These are phyloP conservation scores for Lasiosphaeria ovina DNA, from an alignment of 495 filamentous ascomycete species.

Conservation along the genomic window DNA sequence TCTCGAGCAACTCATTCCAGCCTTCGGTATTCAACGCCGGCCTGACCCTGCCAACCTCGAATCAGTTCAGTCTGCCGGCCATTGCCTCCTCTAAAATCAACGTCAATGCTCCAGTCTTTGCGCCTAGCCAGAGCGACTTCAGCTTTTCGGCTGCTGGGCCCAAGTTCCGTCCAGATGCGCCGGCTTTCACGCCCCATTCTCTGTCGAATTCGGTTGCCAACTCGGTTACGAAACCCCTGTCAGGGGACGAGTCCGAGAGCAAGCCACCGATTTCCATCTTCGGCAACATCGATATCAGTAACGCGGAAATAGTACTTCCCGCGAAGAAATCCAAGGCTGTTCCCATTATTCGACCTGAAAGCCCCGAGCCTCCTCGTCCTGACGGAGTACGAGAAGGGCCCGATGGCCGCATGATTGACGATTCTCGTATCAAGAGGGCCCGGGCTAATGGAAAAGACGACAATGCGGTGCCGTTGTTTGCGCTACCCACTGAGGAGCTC, in stretches of 20 bases:
- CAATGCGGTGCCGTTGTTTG: slow-evolving; percentile 69
- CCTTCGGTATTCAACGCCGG: slow-evolving; percentile 40
- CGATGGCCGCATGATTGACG: slow-evolving; percentile 53
- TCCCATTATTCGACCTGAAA: slow-evolving; percentile 72
- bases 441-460: slow-evolving; percentile 58
- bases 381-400: slow-evolving; percentile 46
- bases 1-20: slow-evolving; percentile 56
- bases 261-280: slow-evolving; percentile 62
- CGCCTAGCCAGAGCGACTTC: slow-evolving; percentile 66
- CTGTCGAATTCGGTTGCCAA: slow-evolving; percentile 40
- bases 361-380: slow-evolving; percentile 27
- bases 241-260: slow-evolving; percentile 34
- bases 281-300: slow-evolving; percentile 63
- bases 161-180: slow-evolving; percentile 78
- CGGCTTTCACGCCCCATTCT: slow-evolving; percentile 68
- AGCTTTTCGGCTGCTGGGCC: slow-evolving; percentile 67
- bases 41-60: slow-evolving; percentile 33
- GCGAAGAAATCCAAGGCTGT: slow-evolving; percentile 74
- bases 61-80: slow-evolving; percentile 40
- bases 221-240: slow-evolving; percentile 37
- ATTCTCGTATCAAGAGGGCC: slow-evolving; percentile 69
- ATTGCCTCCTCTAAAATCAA: slow-evolving; percentile 56
- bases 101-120: slow-evolving; percentile 67
- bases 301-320: slow-evolving; percentile 57
- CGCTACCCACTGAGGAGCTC: slow-evolving; percentile 39